These are phyloP conservation scores for Aspergillus pseudonomiae DNA, from an alignment of 2,329 filamentous ascomycete genomes.

Conservation along the genomic window DNA sequence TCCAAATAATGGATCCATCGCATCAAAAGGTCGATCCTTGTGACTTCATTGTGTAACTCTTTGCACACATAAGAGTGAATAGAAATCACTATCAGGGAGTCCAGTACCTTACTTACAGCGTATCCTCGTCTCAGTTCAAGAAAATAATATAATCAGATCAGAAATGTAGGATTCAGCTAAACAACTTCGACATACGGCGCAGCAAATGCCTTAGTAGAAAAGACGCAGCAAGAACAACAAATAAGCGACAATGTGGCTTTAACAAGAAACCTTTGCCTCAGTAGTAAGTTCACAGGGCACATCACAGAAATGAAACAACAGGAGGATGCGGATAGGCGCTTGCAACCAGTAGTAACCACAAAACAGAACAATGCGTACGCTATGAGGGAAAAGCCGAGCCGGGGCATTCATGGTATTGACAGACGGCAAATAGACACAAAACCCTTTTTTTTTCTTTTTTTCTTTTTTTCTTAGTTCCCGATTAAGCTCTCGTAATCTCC, in stretches of 20 bases:
- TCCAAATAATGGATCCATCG: not conserved
- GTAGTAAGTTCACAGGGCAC: not conserved
- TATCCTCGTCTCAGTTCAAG: not conserved
- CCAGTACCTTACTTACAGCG: not conserved
- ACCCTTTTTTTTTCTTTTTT: not conserved
- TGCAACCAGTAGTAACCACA: conserved; percentile 1
- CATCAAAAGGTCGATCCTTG: not conserved
- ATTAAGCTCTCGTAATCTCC: conserved; percentile 5
- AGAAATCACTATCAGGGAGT: not conserved
- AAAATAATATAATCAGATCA: not conserved
- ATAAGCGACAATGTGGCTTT: not conserved
- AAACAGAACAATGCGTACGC: conserved; percentile 1
- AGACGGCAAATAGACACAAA: not conserved
- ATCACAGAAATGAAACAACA: not conserved
- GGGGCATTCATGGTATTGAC: conserved; percentile 3
- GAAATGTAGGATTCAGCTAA: not conserved
- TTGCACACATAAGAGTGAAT: not conserved
- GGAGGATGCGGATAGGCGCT: not conserved
- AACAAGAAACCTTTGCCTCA: not conserved
- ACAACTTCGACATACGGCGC: not conserved
- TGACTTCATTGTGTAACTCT: not conserved
- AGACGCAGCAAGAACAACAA: not conserved
- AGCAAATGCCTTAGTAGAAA: not conserved
- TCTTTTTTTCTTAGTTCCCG: not conserved
- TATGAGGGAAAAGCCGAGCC: not conserved